phyloP scores from a whole-genome alignment of 768 basidiomycete genomes.

The Wakefieldia striispora region DNA sequence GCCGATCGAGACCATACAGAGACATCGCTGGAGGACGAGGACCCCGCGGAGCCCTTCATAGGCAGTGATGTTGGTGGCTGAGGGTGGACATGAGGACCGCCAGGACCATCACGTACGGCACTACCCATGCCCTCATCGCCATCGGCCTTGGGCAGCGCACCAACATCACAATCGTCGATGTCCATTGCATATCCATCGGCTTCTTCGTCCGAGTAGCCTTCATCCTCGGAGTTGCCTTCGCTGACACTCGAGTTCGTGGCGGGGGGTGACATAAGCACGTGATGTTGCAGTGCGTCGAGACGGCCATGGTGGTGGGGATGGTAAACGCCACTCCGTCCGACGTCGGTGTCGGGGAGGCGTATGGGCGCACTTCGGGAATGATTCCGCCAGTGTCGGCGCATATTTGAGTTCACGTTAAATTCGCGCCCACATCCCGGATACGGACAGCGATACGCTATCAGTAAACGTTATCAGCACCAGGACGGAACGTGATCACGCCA shows the following conservation, averaged over 20 bases:
- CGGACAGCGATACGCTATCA: slow-evolving; percentile 68
- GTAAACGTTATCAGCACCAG: slow-evolving; percentile 14
- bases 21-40: slow-evolving; percentile 23
- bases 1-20: slow-evolving; percentile 27
- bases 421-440: slow-evolving; percentile 71
- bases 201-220: slow-evolving; percentile 26
- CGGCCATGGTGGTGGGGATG: slow-evolving; percentile 13
- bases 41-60: slow-evolving; percentile 18
- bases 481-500: background rate
- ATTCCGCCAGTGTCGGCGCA: slow-evolving; percentile 77
- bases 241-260: slow-evolving; percentile 30
- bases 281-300: slow-evolving; percentile 7
- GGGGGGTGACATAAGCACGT: slow-evolving; percentile 28
- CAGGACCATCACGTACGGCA: background rate
- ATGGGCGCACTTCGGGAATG: slow-evolving; percentile 39
- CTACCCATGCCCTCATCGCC: slow-evolving; percentile 14
- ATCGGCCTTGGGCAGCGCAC: background rate
- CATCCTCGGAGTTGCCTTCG: slow-evolving; percentile 30
- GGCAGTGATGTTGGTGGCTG: slow-evolving; percentile 1
- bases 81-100: background rate
- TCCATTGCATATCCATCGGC: slow-evolving; percentile 23
- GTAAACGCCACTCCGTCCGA: slow-evolving; percentile 11
- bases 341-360: slow-evolving; percentile 22
- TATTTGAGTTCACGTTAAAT: slow-evolving; percentile 85
- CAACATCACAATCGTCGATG: slow-evolving; percentile 12